Evolutionary conservation across 805 yeast genomes (phyloP).

Genomic region (Nakazawaea laoshanensis): DNA sequence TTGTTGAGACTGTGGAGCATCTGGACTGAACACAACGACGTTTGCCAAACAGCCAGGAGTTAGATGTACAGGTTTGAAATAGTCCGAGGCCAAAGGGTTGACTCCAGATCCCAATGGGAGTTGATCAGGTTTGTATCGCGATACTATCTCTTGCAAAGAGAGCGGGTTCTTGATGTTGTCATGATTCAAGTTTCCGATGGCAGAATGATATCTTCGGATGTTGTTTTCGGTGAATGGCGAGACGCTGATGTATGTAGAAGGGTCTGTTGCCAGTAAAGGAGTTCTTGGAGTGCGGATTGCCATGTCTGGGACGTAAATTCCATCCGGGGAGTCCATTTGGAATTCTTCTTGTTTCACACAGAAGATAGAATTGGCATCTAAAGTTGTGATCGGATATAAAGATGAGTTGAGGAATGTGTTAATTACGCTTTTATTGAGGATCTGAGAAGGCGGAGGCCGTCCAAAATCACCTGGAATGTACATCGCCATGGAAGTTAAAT

Average conservation of each 20-base stretch:
- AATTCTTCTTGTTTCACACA: slow-evolving; percentile 20
- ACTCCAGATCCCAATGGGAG: slow-evolving; percentile 42
- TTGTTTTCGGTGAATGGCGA: slow-evolving; percentile 40
- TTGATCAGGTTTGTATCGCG: slow-evolving; percentile 23
- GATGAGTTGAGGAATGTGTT: slow-evolving; percentile 8
- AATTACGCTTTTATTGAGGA: slow-evolving; percentile 5
- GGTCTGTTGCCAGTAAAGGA: slow-evolving; percentile 29
- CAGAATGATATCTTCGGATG: slow-evolving; percentile 27
- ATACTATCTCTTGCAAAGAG: slow-evolving; percentile 21
- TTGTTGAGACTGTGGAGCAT: slow-evolving; percentile 1
- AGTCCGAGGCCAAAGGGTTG: slow-evolving; percentile 45
- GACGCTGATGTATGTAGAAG: slow-evolving; percentile 43
- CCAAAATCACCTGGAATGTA: slow-evolving; percentile 11
- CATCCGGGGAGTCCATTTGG: slow-evolving; percentile 23
- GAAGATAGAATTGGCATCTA: slow-evolving; percentile 25
- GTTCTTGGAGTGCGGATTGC: slow-evolving; percentile 26
- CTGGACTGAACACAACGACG: slow-evolving; percentile 7
- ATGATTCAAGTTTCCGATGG: slow-evolving; percentile 25
- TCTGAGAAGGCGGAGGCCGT: slow-evolving; percentile 6
- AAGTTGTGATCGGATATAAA: slow-evolving; percentile 12
- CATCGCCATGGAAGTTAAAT: slow-evolving; percentile 2
- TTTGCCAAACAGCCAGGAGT: slow-evolving; percentile 40
- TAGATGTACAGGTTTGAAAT: slow-evolving; percentile 40
- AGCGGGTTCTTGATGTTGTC: slow-evolving; percentile 32
- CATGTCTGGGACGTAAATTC: slow-evolving; percentile 21